Base-by-base conservation (phyloP, 306 rosid genomes). In the Citrullus colocynthis region DNA sequence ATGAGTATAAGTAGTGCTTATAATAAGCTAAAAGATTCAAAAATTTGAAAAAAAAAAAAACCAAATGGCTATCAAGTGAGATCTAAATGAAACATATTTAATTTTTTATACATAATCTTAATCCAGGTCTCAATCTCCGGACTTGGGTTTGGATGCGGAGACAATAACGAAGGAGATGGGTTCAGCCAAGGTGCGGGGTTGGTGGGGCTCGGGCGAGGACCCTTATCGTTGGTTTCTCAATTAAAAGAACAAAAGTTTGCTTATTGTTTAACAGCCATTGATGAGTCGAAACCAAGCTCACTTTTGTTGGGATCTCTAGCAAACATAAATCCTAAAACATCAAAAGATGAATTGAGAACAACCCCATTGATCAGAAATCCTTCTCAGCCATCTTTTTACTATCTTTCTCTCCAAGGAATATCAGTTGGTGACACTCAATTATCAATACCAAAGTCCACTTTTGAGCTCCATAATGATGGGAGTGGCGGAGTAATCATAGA, bases 141-240 rank as follows among this genome's bases (percentile, higher is more conserved):
- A n/a, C 73, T 94, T 5, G 96, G 92, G 57, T 94, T 94, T 37
- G 98, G 98, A 4, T 94, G 98, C 51, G 97, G 97, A 1, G 85
- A 75, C 5, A 95, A 94, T 34, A 94, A 94, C 17, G 86, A 89
- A 69, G 98, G 98, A 5, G 85, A 84, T 6, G 98, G 97, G 16
- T 92, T 94, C 66, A 77, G 65, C 30, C 98, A 94, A 82, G 93
- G 93, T 1, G 88, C 89, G 0, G 98, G 98, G 1, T 65, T 94
- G 2, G 96, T 94, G 1, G 97, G 97, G 6, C 88, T 94, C 0
- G 98, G 98, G 0, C 90, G 98, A 2, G 98, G 98, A 18, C 84
- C 95, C 3, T 78, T 94, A 58, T 94, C 98, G 0, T 80, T 94
- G 81, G 91, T 94, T 82, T 91, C 97, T 2, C 98, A 94, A 64